These are phyloP conservation scores for Penicillium odoratum DNA, from an alignment of 495 filamentous ascomycete species.

Conservation along the genomic window DNA sequence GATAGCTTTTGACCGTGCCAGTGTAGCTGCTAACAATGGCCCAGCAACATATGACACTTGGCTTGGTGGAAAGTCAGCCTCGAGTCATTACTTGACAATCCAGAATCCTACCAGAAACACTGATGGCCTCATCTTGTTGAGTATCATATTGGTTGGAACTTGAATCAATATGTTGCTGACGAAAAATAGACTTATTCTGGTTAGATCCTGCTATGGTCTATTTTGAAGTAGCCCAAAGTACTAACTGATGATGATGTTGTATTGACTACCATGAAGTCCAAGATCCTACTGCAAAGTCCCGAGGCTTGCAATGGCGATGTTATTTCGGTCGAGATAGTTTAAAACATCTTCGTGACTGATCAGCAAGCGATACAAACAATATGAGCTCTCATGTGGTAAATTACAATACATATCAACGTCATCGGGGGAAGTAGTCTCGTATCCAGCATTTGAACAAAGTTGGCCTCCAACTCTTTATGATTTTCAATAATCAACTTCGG, in stretches of 20 bases:
- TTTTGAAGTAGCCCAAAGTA: background rate
- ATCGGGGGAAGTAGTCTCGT: conserved; percentile 43
- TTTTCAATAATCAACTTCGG: conserved; percentile 2
- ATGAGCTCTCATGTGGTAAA: too few species aligned
- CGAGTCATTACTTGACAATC: background rate
- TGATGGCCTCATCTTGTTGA: conserved; percentile 36
- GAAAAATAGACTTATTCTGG: conserved; percentile 25
- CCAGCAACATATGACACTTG: conserved; percentile 45
- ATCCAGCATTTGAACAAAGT: conserved; percentile 44
- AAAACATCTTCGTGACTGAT: conserved; percentile 32
- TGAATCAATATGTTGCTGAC: conserved; percentile 42
- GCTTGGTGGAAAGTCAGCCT: conserved; percentile 17
- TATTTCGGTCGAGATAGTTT: conserved; percentile 49
- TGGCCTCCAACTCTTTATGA: conserved; percentile 31
- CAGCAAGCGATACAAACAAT: background rate
- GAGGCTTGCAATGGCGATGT: conserved; percentile 46
- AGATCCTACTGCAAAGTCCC: conserved; percentile 42
- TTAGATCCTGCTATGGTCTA: background rate
- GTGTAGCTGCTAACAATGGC: conserved; percentile 44
- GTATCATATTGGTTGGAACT: conserved; percentile 27
- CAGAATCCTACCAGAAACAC: conserved; percentile 49
- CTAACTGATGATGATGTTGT: conserved; percentile 27
- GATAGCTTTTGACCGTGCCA: conserved; percentile 40
- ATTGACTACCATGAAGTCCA: conserved; percentile 34
- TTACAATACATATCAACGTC: conserved; percentile 30